These are phyloP conservation scores for Pseudopithomyces chartarum DNA, from an alignment of 2,329 filamentous ascomycete genomes.

Conservation along the genomic window DNA sequence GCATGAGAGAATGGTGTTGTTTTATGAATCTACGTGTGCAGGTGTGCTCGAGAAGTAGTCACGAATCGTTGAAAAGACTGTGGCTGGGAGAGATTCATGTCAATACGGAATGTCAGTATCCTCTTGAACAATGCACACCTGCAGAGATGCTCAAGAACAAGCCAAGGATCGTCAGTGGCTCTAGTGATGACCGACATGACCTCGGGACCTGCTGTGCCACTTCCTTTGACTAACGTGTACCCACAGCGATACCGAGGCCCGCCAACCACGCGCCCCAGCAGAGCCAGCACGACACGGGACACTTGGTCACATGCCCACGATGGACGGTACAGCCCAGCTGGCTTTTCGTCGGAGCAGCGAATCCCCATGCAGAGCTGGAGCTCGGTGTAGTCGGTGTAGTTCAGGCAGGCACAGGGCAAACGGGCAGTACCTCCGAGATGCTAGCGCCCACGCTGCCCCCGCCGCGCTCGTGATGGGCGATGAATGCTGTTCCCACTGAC, in stretches of 20 bases:
- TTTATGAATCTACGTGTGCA: too few relatives aligned
- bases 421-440: not conserved
- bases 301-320: slow-evolving; percentile 1
- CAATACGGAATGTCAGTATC: too few relatives aligned
- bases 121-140: too few relatives aligned
- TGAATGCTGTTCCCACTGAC: not conserved
- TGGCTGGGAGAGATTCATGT: too few relatives aligned
- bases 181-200: too few relatives aligned
- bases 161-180: too few relatives aligned
- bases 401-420: not conserved
- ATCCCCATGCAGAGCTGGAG: not conserved
- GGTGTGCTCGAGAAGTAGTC: too few relatives aligned
- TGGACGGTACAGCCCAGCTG: slow-evolving; percentile 1
- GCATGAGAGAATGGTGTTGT: too few relatives aligned
- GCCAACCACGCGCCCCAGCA: not conserved
- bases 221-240: not conserved
- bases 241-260: not conserved
- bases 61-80: too few relatives aligned
- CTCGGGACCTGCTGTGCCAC: not conserved
- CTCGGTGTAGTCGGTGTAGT: not conserved
- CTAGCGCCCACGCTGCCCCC: slow-evolving; percentile 1
- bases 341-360: not conserved
- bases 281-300: not conserved
- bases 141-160: too few relatives aligned
- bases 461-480: slow-evolving; percentile 7